Conservation (phyloP, 495 filamentous ascomycete species). For the Penicillium egyptiacum region DNA sequence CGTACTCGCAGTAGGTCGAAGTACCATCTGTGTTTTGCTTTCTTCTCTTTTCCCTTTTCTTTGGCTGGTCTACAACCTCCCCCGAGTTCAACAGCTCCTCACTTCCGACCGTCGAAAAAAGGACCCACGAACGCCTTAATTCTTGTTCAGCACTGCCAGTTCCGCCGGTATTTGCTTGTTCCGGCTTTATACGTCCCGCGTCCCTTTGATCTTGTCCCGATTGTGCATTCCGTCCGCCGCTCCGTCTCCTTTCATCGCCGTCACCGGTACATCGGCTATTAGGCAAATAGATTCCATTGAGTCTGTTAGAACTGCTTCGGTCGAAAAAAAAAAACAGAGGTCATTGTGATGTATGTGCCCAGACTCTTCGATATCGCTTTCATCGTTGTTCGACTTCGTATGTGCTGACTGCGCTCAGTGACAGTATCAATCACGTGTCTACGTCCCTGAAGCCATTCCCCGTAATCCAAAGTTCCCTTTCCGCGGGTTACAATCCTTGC, state of each 20-base stretch:
- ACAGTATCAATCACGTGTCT: conserved; percentile 33
- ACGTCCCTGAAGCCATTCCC: conserved; percentile 28
- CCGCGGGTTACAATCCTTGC: conserved; percentile 17
- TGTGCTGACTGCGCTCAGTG: conserved; percentile 25
- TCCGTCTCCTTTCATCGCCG: background rate
- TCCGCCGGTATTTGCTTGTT: conserved; percentile 1
- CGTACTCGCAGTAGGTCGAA: conserved; percentile 23
- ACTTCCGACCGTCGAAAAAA: conserved; percentile 20
- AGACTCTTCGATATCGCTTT: background rate
- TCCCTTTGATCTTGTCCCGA: background rate
- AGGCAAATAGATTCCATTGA: conserved; percentile 16
- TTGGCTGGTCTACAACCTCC: background rate
- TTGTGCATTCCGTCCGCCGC: background rate
- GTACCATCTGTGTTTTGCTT: conserved; percentile 13
- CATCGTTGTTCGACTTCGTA: background rate
- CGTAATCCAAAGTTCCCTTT: conserved; percentile 26
- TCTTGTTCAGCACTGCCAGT: conserved; percentile 14
- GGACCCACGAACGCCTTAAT: conserved; percentile 15
- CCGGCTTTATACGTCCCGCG: background rate
- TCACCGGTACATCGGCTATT: conserved; percentile 16
- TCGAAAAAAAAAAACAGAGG: conserved; percentile 10
- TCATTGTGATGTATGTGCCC: conserved; percentile 24
- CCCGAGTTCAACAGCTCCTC: conserved; percentile 3
- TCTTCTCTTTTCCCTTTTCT: conserved; percentile 13
- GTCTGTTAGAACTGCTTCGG: conserved; percentile 13